Percentiles rank a stretch among this genome's conserved stretches.
Evolutionary conservation across 1,284 basidiomycete species (phyloP).

Genomic region (Irpex sp.): DNA sequence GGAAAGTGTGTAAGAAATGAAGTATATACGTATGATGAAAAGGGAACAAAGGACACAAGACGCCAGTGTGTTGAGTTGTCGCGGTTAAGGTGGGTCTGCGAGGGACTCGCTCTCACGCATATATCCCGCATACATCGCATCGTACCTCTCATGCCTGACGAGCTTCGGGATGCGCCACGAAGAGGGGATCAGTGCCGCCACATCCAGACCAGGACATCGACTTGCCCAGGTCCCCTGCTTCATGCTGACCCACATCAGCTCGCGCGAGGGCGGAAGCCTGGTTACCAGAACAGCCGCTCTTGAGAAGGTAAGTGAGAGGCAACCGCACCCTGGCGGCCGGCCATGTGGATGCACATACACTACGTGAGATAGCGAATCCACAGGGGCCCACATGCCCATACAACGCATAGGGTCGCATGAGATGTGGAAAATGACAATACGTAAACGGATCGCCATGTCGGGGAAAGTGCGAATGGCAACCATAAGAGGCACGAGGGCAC

Average conservation of each 20-base stretch:
- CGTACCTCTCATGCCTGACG: neutral
- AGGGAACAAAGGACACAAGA: neutral
- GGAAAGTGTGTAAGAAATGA: constrained; percentile 7
- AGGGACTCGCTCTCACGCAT: neutral
- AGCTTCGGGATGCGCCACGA: too few relatives aligned
- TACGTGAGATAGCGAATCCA: neutral
- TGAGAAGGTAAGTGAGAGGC: neutral
- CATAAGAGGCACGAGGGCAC: neutral
- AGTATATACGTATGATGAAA: neutral
- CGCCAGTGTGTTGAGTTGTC: neutral
- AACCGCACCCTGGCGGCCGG: neutral
- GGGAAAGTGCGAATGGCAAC: neutral
- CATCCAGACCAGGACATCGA: neutral
- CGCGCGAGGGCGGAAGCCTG: neutral
- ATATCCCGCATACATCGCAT: neutral
- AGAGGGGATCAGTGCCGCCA: too few relatives aligned
- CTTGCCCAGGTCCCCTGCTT: neutral
- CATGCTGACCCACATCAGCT: neutral
- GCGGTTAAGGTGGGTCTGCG: neutral
- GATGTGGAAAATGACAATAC: neutral
- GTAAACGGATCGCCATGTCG: neutral
- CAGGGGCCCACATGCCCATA: neutral
- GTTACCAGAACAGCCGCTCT: neutral
- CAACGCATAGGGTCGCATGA: neutral
- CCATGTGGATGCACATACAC: neutral